Base-by-base conservation (phyloP, 306 rosid species). In the Ochetophila trinervis region DNA sequence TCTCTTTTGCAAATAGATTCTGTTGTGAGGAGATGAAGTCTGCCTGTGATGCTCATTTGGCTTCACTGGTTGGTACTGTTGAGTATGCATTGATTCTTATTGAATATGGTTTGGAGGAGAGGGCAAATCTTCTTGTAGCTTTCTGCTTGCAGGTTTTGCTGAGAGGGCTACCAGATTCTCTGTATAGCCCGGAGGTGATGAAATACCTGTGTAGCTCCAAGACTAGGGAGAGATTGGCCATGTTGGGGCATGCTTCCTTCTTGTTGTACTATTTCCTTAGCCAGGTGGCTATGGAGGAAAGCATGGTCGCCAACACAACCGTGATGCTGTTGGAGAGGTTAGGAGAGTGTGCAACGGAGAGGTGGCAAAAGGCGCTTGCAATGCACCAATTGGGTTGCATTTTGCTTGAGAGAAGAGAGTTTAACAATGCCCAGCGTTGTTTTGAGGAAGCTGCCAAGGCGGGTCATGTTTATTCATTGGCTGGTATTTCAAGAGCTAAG, bases 11-110 rank as follows among this genome's bases (percentile, higher is more conserved):
- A 6, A 87, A 85, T 69, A 80, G 85, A 81, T 90, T 90, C 69
- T 90, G 91, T 66, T 90, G 97, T 54, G 95, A 85, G 65, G 90
- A 82, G 54, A 66, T 90, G 95, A 90, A 82, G 66, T 71, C 75
- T 69, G 72, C 78, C 47, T 90, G 97, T 72, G 95, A 90, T 51
- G 74, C 79, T 4, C 76, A 83, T 79, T 73, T 90, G 60, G 91
- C 88, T 60, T 85, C 91, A 15, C 47, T 66, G 62, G 83, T 87
- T 55, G 76, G 24, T 24, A 66, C 69, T 60, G 19, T 85, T 48
- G 90, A 87, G 40, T 91, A 85, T 48, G 97, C 95, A 2, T 74
- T 85, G 81, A 1, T 78, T 49, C 90, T 90, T 27, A 76, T 90
- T 78, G 95, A 87, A 16, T 83, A 83, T 66, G 95, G 91, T 40